These are phyloP conservation scores for Rhizopus sp. DNA, from an alignment of 371 early-diverging fungal genomes.

Conservation along the genomic window DNA sequence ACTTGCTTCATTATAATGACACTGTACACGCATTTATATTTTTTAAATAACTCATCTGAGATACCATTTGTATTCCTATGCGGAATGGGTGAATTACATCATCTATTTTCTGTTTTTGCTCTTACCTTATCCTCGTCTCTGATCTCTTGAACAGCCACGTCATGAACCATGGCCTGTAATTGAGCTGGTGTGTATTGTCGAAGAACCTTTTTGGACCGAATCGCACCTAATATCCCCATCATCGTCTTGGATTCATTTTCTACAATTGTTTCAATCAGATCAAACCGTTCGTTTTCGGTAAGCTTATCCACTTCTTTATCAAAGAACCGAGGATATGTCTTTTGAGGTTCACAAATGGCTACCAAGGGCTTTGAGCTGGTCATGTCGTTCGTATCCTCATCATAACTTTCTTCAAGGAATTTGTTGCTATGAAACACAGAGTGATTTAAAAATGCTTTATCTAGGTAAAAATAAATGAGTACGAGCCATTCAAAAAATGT, in stretches of 20 bases:
- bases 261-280: conserved; percentile 42
- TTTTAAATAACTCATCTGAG: neutral
- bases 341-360: neutral
- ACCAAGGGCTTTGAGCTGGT: neutral
- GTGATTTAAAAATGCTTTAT: neutral
- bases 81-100: neutral
- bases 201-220: conserved; percentile 17
- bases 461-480: neutral
- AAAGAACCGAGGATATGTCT: conserved; percentile 1
- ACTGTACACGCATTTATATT: too few species aligned
- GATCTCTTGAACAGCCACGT: conserved; percentile 45
- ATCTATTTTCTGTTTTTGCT: neutral
- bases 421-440: neutral
- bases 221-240: conserved; percentile 12
- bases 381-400: conserved; percentile 31
- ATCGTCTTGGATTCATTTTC: conserved; percentile 27
- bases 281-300: neutral
- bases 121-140: conserved; percentile 41
- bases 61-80: conserved; percentile 17
- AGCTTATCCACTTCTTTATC: conserved; percentile 3
- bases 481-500: neutral
- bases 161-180: conserved; percentile 46
- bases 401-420: conserved; percentile 37
- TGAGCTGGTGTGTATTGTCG: conserved; percentile 35
- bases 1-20: too few species aligned